Base-by-base conservation (phyloP, 371 early-diverging fungal species). In the Mortierella sp. region DNA sequence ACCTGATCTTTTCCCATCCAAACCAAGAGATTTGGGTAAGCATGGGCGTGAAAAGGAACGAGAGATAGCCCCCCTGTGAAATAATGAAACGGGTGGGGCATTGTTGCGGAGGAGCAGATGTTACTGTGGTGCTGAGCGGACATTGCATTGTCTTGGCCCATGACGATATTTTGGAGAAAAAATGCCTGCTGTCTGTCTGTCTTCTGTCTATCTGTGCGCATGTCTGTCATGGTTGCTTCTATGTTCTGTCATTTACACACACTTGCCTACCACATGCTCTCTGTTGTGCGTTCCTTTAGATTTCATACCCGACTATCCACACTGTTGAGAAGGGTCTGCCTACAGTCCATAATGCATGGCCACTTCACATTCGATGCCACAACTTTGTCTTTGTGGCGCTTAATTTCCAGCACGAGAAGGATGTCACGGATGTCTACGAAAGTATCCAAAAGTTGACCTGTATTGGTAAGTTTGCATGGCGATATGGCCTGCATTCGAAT, bases 261-360 rank as follows among this genome's bases (percentile, higher is more conserved):
- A 26, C 31, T 55, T 10, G 31, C 34, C 19, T 19, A 58, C 34
- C 6, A 31, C 19, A 16, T 19, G 22, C 0, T 16, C 58, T 61
- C 37, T 14, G 8, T 45, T 13, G 19, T 48, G 24, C 61, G 63
- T 19, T 37, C 24, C 16, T 34, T 52, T 74, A 95, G 96, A 90
- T 97, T 61, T 91, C 93, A 55, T 97, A 96, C 85, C 94, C 97
- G 29, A 90, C 96, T 53, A 91, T 98, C 29, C 94, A 94, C 79
- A 92, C 94, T 7, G 94, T 96, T 1, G 94, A 94, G 72, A 93
- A 93, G 68, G 88, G 92, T 22, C 85, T 88, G 34, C 86, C 88
- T 2, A 89, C 85, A 4, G 55, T 74, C 24, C 50, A 72, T 14
- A 89, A 89, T 39, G 85, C 86, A 22, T 89, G 91, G 83, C 92